Evolutionary conservation across 768 basidiomycete species (phyloP).

Genomic region (Suillus clintonianus): DNA sequence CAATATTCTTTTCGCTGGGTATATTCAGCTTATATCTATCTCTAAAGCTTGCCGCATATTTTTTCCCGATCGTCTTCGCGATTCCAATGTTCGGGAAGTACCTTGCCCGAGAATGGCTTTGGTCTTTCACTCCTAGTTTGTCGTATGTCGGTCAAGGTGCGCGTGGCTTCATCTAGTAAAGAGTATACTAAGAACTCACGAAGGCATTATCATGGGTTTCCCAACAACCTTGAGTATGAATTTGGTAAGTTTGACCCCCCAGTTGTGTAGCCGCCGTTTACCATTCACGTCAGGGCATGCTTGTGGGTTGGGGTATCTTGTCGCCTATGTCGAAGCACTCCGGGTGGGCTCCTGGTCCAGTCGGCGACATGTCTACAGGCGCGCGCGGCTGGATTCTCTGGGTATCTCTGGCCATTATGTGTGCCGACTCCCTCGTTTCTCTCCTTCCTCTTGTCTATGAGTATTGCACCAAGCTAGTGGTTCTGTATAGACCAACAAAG

Average conservation of each 20-base stretch:
- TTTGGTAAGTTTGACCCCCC: constrained; percentile 45
- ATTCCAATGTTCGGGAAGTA: constrained; percentile 84
- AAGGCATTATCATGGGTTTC: constrained; percentile 97
- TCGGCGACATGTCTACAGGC: constrained; percentile 82
- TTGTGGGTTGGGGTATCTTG: constrained; percentile 95
- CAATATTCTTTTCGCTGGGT: neutral
- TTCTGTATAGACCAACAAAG: constrained; percentile 28
- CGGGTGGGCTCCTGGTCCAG: constrained; percentile 94
- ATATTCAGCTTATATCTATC: constrained; percentile 5
- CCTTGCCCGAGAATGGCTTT: constrained; percentile 86
- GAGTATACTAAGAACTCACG: constrained; percentile 2
- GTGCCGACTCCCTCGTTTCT: constrained; percentile 85
- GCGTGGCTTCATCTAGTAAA: constrained; percentile 4
- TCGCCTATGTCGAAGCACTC: constrained; percentile 79
- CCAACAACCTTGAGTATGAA: constrained; percentile 95
- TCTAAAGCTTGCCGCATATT: constrained; percentile 76
- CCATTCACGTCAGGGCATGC: constrained; percentile 68
- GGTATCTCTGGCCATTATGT: constrained; percentile 95
- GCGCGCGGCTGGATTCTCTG: constrained; percentile 98
- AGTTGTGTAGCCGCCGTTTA: constrained; percentile 2
- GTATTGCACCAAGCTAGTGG: constrained; percentile 41
- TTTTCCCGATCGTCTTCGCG: constrained; percentile 86
- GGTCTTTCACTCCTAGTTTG: constrained; percentile 90
- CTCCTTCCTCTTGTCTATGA: constrained; percentile 74
- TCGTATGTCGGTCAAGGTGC: constrained; percentile 90